Percentiles rank a stretch among this genome's conserved stretches.
These are phyloP conservation scores for Plantago coronopus DNA, from an alignment of 305 asterid species.

Conservation along the genomic window DNA sequence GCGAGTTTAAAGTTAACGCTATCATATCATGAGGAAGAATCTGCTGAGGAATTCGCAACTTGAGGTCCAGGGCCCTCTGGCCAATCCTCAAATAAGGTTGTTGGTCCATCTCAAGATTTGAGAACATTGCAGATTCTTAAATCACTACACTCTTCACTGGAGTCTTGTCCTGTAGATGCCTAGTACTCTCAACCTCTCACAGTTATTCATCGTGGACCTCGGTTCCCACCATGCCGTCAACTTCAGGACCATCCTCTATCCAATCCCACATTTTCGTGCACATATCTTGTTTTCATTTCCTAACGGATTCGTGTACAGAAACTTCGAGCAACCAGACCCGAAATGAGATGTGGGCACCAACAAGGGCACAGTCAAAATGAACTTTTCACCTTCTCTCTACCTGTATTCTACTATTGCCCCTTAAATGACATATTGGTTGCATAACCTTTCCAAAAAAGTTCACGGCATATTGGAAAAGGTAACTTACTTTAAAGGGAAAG, in stretches of 20 bases:
- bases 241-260: conserved; percentile 24
- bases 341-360: not conserved
- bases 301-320: not conserved
- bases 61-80: conserved; percentile 37
- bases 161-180: conserved; percentile 32
- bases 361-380: not conserved
- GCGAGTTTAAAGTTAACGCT: not conserved
- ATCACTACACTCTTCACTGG: conserved; percentile 30
- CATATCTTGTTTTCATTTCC: conserved; percentile 1
- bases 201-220: conserved; percentile 39
- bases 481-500: conserved; percentile 30
- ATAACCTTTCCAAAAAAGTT: conserved; percentile 35
- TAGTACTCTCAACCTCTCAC: conserved; percentile 19
- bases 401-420: conserved; percentile 9
- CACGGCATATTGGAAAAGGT: conserved; percentile 34
- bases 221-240: conserved; percentile 37
- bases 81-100: conserved; percentile 29
- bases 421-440: conserved; percentile 30
- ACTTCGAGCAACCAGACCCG: not conserved
- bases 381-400: conserved; percentile 11
- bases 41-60: not conserved
- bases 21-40: not conserved
- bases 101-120: conserved; percentile 37
- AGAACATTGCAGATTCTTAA: conserved; percentile 6
- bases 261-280: not conserved